Percentiles rank a stretch among this genome's conserved stretches.
Evolutionary conservation across 176 grass and related monocot species (phyloP).

Genomic region (Olyra latifolia): DNA sequence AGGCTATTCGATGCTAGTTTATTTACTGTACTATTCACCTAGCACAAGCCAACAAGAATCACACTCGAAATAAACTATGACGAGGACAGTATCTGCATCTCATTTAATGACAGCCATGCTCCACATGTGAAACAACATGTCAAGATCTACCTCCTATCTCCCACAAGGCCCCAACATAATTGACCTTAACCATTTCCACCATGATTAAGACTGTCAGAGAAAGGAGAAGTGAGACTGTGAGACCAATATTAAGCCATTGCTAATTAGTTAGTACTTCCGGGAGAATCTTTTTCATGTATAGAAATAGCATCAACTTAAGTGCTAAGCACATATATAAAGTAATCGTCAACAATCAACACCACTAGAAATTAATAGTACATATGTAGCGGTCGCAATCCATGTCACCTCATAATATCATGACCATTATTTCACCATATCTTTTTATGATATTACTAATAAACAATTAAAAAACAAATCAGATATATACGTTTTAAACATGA

Average conservation of each 20-base stretch:
- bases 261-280: background rate
- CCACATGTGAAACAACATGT: background rate
- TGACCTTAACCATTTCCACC: slow-evolving; percentile 18
- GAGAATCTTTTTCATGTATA: slow-evolving; percentile 18
- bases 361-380: background rate
- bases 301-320: slow-evolving; percentile 17
- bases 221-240: slow-evolving; percentile 1
- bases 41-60: slow-evolving; percentile 3
- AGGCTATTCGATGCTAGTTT: slow-evolving; percentile 27
- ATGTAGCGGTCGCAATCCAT: background rate
- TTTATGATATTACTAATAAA: slow-evolving; percentile 16
- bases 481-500: background rate
- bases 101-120: slow-evolving; percentile 17
- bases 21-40: slow-evolving; percentile 25
- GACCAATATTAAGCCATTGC: slow-evolving; percentile 5
- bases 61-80: slow-evolving; percentile 25
- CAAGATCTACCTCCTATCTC: background rate
- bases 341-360: background rate
- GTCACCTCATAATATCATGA: background rate
- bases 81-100: background rate
- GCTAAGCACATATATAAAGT: background rate
- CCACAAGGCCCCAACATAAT: background rate
- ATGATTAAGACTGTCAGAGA: background rate
- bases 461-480: slow-evolving; percentile 3
- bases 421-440: background rate